Conservation (phyloP, 306 rosid genomes). For the Elaeagnus macrophylla region DNA sequence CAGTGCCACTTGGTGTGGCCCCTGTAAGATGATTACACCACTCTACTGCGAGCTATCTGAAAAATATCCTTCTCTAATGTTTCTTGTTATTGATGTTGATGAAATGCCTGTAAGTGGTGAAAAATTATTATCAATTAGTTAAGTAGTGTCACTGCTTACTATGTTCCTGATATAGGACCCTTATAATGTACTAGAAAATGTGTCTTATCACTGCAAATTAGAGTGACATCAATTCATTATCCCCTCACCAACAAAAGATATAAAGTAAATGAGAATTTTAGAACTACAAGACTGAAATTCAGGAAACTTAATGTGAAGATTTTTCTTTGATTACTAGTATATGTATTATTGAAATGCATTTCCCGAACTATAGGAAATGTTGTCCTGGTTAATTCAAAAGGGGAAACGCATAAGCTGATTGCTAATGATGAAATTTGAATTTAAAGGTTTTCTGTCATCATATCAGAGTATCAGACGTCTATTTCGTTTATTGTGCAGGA, state of each 20-base stretch:
- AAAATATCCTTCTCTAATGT: conserved; percentile 65
- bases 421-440: not conserved
- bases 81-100: conserved; percentile 80
- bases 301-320: too few species aligned
- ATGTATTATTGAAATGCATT: too few species aligned
- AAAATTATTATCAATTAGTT: not conserved
- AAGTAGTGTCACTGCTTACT: not conserved
- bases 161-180: not conserved
- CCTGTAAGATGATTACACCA: conserved; percentile 78
- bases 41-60: conserved; percentile 70
- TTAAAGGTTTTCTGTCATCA: not conserved
- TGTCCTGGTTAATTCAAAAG: too few species aligned
- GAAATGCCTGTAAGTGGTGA: conserved; percentile 69
- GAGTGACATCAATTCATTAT: too few species aligned
- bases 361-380: too few species aligned
- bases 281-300: too few species aligned
- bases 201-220: not conserved
- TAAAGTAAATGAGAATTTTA: too few species aligned
- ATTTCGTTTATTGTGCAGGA: conserved; percentile 45
- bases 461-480: not conserved
- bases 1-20: conserved; percentile 98
- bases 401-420: not conserved
- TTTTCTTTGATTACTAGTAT: too few species aligned
- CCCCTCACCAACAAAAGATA: too few species aligned
- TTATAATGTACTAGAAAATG: not conserved